phyloP scores from a whole-genome alignment of 495 filamentous ascomycete genomes.

The Podospora pseudoanserina region DNA sequence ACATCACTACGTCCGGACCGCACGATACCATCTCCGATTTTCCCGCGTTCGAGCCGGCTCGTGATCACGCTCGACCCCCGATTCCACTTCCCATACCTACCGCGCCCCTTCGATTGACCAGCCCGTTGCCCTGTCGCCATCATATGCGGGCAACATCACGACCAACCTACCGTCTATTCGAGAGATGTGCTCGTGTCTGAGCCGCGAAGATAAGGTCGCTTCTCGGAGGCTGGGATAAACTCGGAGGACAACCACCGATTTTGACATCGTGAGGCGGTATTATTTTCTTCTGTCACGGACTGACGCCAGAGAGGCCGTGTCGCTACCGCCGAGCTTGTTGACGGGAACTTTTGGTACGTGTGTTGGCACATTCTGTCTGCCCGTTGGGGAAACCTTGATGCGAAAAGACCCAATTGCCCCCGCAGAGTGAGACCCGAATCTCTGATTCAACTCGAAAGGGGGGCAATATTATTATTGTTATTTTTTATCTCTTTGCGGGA shows the following conservation, averaged over 20 bases:
- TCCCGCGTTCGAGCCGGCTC: not conserved
- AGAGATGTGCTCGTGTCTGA: constrained; percentile 34
- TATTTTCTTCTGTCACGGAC: not conserved
- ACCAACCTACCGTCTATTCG: constrained; percentile 14
- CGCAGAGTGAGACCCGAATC: constrained; percentile 16
- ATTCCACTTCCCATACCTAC: not conserved
- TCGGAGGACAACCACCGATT: constrained; percentile 13
- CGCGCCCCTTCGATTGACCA: not conserved
- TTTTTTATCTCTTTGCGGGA: not conserved
- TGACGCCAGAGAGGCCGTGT: not conserved
- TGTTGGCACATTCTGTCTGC: not conserved
- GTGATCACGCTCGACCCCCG: not conserved
- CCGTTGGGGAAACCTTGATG: not conserved
- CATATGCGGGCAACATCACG: constrained; percentile 20
- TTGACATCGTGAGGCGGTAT: constrained; percentile 14
- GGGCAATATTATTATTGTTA: not conserved
- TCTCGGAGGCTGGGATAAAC: constrained; percentile 30
- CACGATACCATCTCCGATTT: not conserved
- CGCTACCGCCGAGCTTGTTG: not conserved
- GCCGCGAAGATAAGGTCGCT: constrained; percentile 27
- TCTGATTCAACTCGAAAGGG: not conserved
- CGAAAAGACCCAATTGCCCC: constrained; percentile 26
- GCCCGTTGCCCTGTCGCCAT: not conserved
- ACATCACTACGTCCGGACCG: constrained; percentile 5
- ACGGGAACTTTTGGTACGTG: constrained; percentile 3